phyloP scores from a whole-genome alignment of 495 filamentous ascomycete genomes.

The Aeminium ludgeri region DNA sequence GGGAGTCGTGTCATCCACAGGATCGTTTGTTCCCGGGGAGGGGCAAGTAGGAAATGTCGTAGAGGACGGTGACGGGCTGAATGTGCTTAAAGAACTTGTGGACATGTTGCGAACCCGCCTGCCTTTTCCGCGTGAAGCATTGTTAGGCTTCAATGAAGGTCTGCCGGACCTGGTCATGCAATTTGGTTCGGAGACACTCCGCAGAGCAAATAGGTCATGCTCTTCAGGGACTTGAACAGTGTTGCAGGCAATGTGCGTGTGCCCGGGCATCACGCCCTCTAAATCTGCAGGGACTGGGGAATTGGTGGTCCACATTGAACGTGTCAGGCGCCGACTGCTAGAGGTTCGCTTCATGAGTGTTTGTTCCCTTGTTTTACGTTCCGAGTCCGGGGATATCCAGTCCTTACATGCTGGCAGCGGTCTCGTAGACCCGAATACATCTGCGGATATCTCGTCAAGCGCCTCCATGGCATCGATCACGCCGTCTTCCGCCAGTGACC shows the following conservation, averaged over 20 bases:
- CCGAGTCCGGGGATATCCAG: neutral
- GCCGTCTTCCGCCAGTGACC: neutral
- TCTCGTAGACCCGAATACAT: neutral
- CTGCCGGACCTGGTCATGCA: neutral
- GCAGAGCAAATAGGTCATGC: neutral
- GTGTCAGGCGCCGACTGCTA: conserved; percentile 1
- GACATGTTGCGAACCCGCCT: neutral
- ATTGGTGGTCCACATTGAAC: neutral
- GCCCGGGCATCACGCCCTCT: too few relatives aligned
- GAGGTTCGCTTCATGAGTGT: neutral
- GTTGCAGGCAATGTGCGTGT: too few relatives aligned
- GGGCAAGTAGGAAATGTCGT: neutral
- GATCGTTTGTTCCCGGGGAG: too few relatives aligned
- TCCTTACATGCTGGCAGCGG: conserved; percentile 2
- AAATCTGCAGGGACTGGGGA: too few relatives aligned
- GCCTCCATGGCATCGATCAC: neutral
- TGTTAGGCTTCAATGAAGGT: neutral
- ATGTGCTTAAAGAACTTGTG: conserved; percentile 2
- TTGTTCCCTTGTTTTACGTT: neutral
- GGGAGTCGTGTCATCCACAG: too few relatives aligned
- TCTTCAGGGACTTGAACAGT: neutral
- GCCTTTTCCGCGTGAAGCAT: neutral
- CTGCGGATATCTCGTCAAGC: conserved; percentile 1
- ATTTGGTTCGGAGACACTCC: neutral
- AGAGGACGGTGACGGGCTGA: conserved; percentile 3